These are phyloP conservation scores for Boletus mariae DNA, from an alignment of 1,284 basidiomycete species.

Conservation along the genomic window DNA sequence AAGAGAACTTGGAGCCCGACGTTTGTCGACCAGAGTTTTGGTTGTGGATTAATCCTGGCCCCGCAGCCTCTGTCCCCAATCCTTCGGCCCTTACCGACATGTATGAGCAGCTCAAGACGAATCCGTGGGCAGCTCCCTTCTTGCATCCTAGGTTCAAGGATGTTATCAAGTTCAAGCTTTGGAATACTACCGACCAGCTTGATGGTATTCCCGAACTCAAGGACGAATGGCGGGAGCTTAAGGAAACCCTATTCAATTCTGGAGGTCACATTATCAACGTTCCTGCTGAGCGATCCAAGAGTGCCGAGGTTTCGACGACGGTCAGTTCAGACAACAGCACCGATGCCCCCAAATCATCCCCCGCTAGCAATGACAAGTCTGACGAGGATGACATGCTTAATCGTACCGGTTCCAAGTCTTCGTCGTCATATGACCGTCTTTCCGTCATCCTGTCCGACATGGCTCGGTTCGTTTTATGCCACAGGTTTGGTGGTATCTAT, in stretches of 20 bases:
- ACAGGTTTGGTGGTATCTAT: slow-evolving; percentile 84
- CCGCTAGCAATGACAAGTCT: slow-evolving; percentile 26
- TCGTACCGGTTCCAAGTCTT: slow-evolving; percentile 73
- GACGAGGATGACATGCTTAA: slow-evolving; percentile 63
- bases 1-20: slow-evolving; percentile 33
- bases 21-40: slow-evolving; percentile 75
- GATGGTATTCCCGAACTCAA: slow-evolving; percentile 76
- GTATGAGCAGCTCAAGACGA: slow-evolving; percentile 64
- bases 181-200: slow-evolving; percentile 88
- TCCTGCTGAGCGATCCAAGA: slow-evolving; percentile 39
- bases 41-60: slow-evolving; percentile 87
- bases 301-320: slow-evolving; percentile 15
- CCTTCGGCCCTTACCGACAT: slow-evolving; percentile 65
- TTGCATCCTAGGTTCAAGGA: slow-evolving; percentile 77
- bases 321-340: slow-evolving; percentile 24
- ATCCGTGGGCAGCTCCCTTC: slow-evolving; percentile 84
- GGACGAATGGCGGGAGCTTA: slow-evolving; percentile 71
- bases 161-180: slow-evolving; percentile 80
- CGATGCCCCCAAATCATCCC: slow-evolving; percentile 25
- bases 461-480: slow-evolving; percentile 82
- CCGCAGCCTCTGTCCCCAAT: slow-evolving; percentile 67
- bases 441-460: slow-evolving; percentile 85
- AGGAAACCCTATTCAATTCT: slow-evolving; percentile 69
- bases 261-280: slow-evolving; percentile 62
- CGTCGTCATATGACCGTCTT: slow-evolving; percentile 72